Evolutionary conservation across 129 eudicot species (phyloP), one percentile per base, ranked within the genome.

Genomic region (Smallanthus sonchifolius): DNA sequence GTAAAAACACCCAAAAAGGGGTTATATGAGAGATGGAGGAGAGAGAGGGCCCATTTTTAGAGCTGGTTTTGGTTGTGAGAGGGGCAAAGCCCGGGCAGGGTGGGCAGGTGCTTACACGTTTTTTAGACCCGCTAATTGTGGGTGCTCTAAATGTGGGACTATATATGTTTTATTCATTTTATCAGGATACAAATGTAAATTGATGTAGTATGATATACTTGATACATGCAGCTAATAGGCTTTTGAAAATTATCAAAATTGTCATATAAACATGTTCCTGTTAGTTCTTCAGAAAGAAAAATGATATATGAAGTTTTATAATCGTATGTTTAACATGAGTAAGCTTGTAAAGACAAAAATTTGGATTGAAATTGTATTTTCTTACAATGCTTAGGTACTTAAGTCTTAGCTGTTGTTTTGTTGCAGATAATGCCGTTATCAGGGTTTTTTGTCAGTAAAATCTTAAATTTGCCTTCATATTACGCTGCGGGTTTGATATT

Each of bases 401-500:
- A 17, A 66, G 30, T 24, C 30, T 24, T 24, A 24, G 1, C 11
- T 49, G 72, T 36, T 77, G 40, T 70, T 42, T 52, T 59, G 62
- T 79, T 70, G 75, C 92, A 93, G 98, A 90, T 93, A 60, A 93
- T 93, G 98, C 98, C 98, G 24, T 81, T 93, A 80, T 84, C 98
- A 34, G 98, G 76, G 32, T 88, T 24, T 79, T 83, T 86, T 15
- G 48, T 90, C 66, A 93, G 96, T 86, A 90, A 80, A 87, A 67
- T 93, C 73, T 72, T 93, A 45, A 83, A 86, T 69, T 78, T 93
- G 84, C 98, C 98, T 20, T 84, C 98, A 20, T 60, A 86, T 76
- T 93, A 87, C 88, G 98, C 98, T 54, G 98, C 98, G n/a, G 98
- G 98, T 37, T 82, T 93, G 66, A 93, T 93, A 78, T 81, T 93